These are phyloP conservation scores for Alternaria sp. DNA, from an alignment of 2,329 filamentous ascomycete species.

Conservation along the genomic window DNA sequence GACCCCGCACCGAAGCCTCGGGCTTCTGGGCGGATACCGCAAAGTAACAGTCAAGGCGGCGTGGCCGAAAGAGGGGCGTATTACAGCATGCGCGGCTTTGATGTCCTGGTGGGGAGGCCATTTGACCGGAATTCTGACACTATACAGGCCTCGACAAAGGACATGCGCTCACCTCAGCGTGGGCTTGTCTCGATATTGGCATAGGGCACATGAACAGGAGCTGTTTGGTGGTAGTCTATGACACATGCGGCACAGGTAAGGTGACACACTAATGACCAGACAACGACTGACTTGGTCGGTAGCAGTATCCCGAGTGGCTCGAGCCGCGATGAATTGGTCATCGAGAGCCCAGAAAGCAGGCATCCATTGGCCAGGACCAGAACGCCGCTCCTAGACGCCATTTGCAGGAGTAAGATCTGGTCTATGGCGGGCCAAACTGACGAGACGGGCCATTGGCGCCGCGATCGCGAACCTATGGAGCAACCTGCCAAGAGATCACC, in stretches of 20 bases:
- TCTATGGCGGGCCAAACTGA: not conserved
- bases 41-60: not conserved
- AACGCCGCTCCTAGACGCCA: not conserved
- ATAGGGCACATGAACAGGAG: not conserved
- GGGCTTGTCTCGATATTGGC: not conserved
- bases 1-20: conserved; percentile 8
- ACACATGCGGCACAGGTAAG: not conserved
- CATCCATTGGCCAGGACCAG: not conserved
- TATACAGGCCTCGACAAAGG: not conserved
- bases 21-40: not conserved
- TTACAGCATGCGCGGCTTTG: not conserved
- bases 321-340: not conserved
- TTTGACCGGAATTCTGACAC: not conserved
- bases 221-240: not conserved
- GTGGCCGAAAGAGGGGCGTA: not conserved
- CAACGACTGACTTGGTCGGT: not conserved
- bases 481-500: not conserved
- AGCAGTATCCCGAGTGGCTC: not conserved
- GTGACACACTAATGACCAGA: not conserved
- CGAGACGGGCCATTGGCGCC: not conserved
- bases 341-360: not conserved
- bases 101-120: not conserved
- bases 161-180: not conserved
- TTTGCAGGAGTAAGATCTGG: not conserved
- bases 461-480: not conserved